Evolutionary conservation across 495 filamentous ascomycete genomes (phyloP).

Genomic region (Parathielavia appendiculata): DNA sequence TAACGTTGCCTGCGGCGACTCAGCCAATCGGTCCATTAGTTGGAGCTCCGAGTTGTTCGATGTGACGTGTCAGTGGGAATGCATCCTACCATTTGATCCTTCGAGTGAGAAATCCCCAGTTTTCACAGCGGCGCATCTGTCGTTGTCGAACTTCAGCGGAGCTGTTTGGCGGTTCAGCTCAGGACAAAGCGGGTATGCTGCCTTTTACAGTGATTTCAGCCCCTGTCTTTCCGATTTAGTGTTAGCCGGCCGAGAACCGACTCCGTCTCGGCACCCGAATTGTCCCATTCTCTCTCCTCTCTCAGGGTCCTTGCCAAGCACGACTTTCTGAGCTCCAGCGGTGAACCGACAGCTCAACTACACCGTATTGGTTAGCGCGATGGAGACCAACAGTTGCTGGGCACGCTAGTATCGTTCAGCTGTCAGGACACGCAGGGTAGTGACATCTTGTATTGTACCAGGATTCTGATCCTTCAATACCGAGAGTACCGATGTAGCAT

Average conservation of each 20-base stretch:
- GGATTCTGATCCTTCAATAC: no score
- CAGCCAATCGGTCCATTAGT: neutral
- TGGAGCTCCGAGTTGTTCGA: neutral
- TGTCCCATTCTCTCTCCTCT: neutral
- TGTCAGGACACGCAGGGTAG: no score
- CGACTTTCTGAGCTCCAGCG: no score
- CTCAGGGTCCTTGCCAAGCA: neutral
- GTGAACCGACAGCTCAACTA: no score
- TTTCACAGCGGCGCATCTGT: neutral
- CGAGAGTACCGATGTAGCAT: no score
- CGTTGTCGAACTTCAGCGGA: neutral
- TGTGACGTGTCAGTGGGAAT: no score
- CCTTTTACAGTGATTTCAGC: neutral
- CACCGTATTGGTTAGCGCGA: no score
- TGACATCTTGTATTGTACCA: no score
- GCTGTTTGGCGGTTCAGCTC: no score
- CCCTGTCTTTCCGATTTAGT: neutral
- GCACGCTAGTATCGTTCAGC: no score
- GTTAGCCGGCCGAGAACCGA: no score
- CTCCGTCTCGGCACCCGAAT: neutral
- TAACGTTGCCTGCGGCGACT: neutral
- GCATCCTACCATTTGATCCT: slow-evolving; percentile 8
- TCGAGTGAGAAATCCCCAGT: neutral
- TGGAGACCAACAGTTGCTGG: no score
- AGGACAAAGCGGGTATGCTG: neutral